These are phyloP conservation scores for Daedalea quercina DNA, from an alignment of 768 basidiomycete species.

Conservation along the genomic window DNA sequence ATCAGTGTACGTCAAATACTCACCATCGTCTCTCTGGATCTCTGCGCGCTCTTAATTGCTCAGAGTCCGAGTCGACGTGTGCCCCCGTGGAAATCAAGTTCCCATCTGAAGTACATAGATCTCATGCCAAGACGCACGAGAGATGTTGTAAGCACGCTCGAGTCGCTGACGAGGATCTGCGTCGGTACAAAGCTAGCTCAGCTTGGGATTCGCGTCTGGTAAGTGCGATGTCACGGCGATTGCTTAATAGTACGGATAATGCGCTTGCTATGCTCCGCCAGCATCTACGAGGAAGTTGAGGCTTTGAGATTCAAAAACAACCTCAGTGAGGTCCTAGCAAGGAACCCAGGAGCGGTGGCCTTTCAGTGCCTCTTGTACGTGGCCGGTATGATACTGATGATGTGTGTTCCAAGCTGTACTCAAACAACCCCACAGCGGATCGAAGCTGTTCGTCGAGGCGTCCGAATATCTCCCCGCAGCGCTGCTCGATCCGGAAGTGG, in stretches of 20 bases:
- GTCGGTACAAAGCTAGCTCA: neutral
- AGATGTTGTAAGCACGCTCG: too few relatives aligned
- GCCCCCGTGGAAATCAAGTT: too few relatives aligned
- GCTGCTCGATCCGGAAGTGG: conserved; percentile 1
- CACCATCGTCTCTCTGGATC: too few relatives aligned
- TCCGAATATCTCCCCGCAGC: conserved; percentile 6
- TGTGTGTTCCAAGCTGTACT: neutral
- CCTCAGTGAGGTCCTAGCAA: neutral
- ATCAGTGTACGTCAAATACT: too few relatives aligned
- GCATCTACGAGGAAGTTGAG: conserved; percentile 4
- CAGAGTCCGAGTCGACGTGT: too few relatives aligned
- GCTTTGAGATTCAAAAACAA: conserved; percentile 1
- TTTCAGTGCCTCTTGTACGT: conserved; percentile 1
- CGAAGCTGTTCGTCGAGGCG: neutral
- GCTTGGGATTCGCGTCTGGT: neutral
- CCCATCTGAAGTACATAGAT: too few relatives aligned
- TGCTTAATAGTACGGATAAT: conserved; percentile 1
- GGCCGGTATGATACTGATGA: too few relatives aligned
- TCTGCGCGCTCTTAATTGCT: too few relatives aligned
- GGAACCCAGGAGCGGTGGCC: neutral
- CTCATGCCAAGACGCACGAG: too few relatives aligned
- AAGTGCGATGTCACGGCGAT: neutral
- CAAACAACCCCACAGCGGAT: neutral
- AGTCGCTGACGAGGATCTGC: neutral
- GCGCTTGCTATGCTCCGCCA: neutral